Conservation (phyloP, 2,329 filamentous ascomycete genomes). For the Colletotrichum australisinense region DNA sequence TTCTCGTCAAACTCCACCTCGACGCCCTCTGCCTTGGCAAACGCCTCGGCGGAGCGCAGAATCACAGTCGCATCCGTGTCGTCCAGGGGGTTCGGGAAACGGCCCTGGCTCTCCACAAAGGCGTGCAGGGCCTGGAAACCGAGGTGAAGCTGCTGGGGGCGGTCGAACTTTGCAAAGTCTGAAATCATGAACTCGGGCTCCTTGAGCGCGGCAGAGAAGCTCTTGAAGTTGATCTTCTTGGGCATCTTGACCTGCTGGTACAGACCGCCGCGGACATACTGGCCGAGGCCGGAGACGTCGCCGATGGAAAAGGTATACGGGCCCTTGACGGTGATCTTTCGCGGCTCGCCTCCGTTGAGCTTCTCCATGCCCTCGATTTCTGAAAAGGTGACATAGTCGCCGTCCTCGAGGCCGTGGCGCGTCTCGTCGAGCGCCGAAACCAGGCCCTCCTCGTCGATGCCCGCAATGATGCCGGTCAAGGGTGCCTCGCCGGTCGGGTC, state of each 20-base stretch:
- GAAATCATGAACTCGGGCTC: constrained; percentile 92
- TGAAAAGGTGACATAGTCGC: constrained; percentile 94
- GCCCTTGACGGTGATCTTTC: constrained; percentile 93
- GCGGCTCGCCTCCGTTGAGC: constrained; percentile 84
- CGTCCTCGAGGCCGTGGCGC: constrained; percentile 93
- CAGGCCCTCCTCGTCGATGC: constrained; percentile 87
- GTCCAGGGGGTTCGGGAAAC: constrained; percentile 85
- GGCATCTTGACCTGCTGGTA: constrained; percentile 99
- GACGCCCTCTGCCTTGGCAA: constrained; percentile 79
- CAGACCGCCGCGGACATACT: constrained; percentile 89
- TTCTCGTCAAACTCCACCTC: constrained; percentile 93
- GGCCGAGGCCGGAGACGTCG: constrained; percentile 86
- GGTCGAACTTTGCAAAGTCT: constrained; percentile 98
- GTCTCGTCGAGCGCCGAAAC: constrained; percentile 96
- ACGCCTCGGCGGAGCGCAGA: constrained; percentile 77
- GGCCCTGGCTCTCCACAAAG: constrained; percentile 80
- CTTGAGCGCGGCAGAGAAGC: constrained; percentile 80
- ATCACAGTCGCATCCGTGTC: constrained; percentile 85
- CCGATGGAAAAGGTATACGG: constrained; percentile 98
- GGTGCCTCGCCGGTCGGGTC: constrained; percentile 93
- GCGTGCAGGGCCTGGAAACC: constrained; percentile 93
- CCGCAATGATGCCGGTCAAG: constrained; percentile 87
- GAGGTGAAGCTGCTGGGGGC: constrained; percentile 89
- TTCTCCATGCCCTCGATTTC: constrained; percentile 93
- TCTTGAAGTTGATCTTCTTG: constrained; percentile 90